These are phyloP conservation scores for Sphagnum tenellum DNA, from an alignment of 225 moss, liverwort and hornwort genomes.

Conservation along the genomic window DNA sequence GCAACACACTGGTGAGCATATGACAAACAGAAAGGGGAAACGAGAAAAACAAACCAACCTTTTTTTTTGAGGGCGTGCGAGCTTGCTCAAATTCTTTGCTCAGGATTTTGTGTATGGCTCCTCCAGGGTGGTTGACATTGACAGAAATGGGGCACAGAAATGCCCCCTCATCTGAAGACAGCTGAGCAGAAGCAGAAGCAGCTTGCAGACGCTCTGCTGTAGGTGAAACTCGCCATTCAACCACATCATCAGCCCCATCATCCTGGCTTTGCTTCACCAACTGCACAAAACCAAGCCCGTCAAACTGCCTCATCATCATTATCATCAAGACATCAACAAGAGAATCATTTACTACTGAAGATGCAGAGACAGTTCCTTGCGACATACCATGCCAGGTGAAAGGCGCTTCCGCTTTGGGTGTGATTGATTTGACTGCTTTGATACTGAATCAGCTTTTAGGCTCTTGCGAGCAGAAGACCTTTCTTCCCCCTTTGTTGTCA, in stretches of 20 bases:
- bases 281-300: slow-evolving; percentile 15
- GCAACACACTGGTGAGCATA: neutral
- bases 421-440: too few relatives aligned
- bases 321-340: too few relatives aligned
- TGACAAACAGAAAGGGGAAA: too few relatives aligned
- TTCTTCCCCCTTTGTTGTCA: too few relatives aligned
- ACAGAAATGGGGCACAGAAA: slow-evolving; percentile 14
- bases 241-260: slow-evolving; percentile 29
- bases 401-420: too few relatives aligned
- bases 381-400: too few relatives aligned
- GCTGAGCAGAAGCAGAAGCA: slow-evolving; percentile 11
- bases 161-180: slow-evolving; percentile 10
- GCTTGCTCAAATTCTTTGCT: slow-evolving; percentile 12
- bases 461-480: too few relatives aligned
- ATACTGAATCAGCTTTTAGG: too few relatives aligned
- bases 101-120: slow-evolving; percentile 14
- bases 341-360: too few relatives aligned
- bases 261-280: slow-evolving; percentile 35
- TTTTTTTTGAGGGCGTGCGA: slow-evolving; percentile 14
- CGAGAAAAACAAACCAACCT: slow-evolving; percentile 8
- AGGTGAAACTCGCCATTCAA: slow-evolving; percentile 45
- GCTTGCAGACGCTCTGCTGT: slow-evolving; percentile 45
- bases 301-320: slow-evolving; percentile 26
- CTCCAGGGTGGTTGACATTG: slow-evolving; percentile 2
- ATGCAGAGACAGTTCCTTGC: too few relatives aligned